Conservation (phyloP, 805 yeast species). For the Saturnispora dispora region DNA sequence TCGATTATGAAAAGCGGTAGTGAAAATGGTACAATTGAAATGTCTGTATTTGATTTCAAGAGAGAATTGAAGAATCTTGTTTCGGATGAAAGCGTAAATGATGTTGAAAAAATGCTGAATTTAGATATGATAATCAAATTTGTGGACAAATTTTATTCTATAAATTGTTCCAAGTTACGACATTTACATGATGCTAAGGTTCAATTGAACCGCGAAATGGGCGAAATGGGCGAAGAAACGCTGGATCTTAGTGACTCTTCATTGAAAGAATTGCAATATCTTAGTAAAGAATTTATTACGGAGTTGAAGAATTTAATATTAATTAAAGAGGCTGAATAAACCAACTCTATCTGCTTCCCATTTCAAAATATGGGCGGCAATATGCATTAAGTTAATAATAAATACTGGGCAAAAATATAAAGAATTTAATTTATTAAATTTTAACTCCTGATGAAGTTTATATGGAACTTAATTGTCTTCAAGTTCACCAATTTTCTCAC, state of each 20-base stretch:
- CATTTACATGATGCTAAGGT: not conserved
- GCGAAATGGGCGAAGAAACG: constrained; percentile 8
- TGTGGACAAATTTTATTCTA: constrained; percentile 34
- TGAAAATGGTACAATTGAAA: constrained; percentile 21
- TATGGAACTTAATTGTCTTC: not conserved
- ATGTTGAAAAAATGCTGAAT: constrained; percentile 54
- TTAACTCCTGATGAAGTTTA: not conserved
- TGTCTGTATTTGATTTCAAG: constrained; percentile 47
- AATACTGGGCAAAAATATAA: not conserved
- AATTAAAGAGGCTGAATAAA: constrained; percentile 11
- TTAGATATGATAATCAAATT: constrained; percentile 52
- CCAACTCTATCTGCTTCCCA: not conserved
- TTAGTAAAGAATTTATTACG: constrained; percentile 45
- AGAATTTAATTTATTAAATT: not conserved
- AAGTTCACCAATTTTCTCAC: constrained; percentile 58
- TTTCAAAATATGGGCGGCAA: not conserved
- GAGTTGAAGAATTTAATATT: constrained; percentile 38
- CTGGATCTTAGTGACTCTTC: not conserved
- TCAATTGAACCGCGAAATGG: constrained; percentile 8
- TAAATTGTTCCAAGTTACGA: constrained; percentile 3
- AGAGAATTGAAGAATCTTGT: constrained; percentile 41
- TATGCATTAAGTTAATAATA: not conserved
- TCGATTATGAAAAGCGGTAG: constrained; percentile 3
- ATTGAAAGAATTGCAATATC: constrained; percentile 32
- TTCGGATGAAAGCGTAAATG: constrained; percentile 28